Evolutionary conservation across 768 basidiomycete genomes (phyloP).

Genomic region (Amylocystis lapponica): DNA sequence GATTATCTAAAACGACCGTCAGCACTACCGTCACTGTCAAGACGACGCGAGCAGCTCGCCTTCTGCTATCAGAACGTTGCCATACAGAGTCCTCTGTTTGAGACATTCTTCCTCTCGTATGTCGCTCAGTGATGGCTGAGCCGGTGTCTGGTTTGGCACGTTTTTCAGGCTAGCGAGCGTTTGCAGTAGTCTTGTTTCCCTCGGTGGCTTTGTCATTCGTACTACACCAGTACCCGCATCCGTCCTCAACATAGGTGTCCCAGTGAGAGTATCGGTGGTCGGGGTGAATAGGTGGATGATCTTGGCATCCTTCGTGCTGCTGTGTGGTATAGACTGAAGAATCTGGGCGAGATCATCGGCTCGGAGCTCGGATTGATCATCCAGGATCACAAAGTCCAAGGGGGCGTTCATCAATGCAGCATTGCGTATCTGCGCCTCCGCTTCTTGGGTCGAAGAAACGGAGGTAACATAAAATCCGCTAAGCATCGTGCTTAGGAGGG

Average conservation of each 20-base stretch:
- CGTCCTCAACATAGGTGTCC: slow-evolving; percentile 45
- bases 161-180: slow-evolving; percentile 56
- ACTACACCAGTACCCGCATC: slow-evolving; percentile 46
- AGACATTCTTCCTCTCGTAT: slow-evolving; percentile 42
- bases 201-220: slow-evolving; percentile 68
- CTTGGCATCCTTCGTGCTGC: slow-evolving; percentile 47
- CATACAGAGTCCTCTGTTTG: slow-evolving; percentile 51
- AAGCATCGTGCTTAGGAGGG: slow-evolving; percentile 53
- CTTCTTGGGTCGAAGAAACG: slow-evolving; percentile 40
- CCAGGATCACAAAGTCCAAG: slow-evolving; percentile 62
- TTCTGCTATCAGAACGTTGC: slow-evolving; percentile 70
- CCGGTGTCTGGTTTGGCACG: slow-evolving; percentile 37
- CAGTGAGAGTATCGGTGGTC: slow-evolving; percentile 48
- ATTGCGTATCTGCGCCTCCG: slow-evolving; percentile 35
- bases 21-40: not conserved
- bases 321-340: slow-evolving; percentile 34
- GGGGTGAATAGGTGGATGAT: slow-evolving; percentile 71
- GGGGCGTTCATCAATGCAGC: slow-evolving; percentile 26
- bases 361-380: slow-evolving; percentile 56
- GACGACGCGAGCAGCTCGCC: slow-evolving; percentile 34
- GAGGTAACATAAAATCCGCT: slow-evolving; percentile 44
- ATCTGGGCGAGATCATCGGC: slow-evolving; percentile 52
- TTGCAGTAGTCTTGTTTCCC: slow-evolving; percentile 54
- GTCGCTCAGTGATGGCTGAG: slow-evolving; percentile 30
- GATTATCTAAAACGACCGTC: slow-evolving; percentile 54